Conservation (phyloP, 768 basidiomycete species). For the Gymnopilus junonius region DNA sequence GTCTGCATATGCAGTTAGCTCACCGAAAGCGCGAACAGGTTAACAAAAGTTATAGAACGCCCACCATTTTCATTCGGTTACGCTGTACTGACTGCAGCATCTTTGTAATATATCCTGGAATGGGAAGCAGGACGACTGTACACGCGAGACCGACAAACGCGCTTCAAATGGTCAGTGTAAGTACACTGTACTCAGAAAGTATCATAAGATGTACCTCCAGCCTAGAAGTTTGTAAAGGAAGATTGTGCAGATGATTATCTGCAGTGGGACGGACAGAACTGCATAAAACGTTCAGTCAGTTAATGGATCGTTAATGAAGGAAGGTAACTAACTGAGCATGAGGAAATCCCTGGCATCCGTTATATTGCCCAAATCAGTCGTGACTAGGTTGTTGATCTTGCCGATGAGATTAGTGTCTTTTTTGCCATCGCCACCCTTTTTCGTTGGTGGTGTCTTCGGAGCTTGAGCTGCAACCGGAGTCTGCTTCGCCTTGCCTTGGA, state of each 20-base stretch:
- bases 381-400: slow-evolving; percentile 66
- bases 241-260: slow-evolving; percentile 40
- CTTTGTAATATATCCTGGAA: slow-evolving; percentile 61
- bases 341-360: slow-evolving; percentile 28
- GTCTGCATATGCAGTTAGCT: slow-evolving; percentile 29
- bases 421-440: background rate
- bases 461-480: background rate
- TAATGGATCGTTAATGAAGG: background rate
- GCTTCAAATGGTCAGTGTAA: slow-evolving; percentile 22
- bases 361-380: slow-evolving; percentile 36
- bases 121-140: slow-evolving; percentile 54
- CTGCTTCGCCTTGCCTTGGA: slow-evolving; percentile 14
- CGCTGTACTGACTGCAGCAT: slow-evolving; percentile 50
- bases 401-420: slow-evolving; percentile 76
- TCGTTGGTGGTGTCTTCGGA: background rate
- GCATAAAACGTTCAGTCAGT: background rate
- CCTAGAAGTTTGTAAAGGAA: slow-evolving; percentile 53
- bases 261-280: slow-evolving; percentile 45
- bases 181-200: background rate
- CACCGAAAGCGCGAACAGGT: too few species aligned
- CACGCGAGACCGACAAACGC: slow-evolving; percentile 60
- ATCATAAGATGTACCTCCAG: slow-evolving; percentile 39
- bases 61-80: slow-evolving; percentile 48
- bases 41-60: background rate
- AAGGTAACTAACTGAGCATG: slow-evolving; percentile 15